Percentiles rank a stretch among this genome's conserved stretches.
Evolutionary conservation across 2,329 filamentous ascomycete species (phyloP).

Genomic region (Ascochyta pisi): DNA sequence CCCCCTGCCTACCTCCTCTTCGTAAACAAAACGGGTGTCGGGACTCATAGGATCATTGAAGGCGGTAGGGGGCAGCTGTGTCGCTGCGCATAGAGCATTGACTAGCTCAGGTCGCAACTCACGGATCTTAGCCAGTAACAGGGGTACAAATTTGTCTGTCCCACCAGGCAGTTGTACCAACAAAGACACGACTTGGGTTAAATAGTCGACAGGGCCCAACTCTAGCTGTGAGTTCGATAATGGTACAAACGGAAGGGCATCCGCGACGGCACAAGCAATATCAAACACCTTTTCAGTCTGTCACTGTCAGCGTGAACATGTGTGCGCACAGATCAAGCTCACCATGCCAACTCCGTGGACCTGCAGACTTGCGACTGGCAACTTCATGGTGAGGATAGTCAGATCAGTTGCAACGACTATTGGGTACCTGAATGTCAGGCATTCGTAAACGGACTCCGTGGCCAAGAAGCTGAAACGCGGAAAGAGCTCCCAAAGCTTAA

Average conservation of each 20-base stretch:
- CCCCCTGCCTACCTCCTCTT: constrained; percentile 34
- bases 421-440: constrained; percentile 68
- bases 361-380: constrained; percentile 32
- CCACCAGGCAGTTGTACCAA: constrained; percentile 34
- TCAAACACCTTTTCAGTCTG: constrained; percentile 43
- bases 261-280: constrained; percentile 37
- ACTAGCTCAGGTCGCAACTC: constrained; percentile 33
- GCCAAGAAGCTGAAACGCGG: constrained; percentile 62
- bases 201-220: constrained; percentile 27
- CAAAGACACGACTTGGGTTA: constrained; percentile 26
- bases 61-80: constrained; percentile 16
- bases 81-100: constrained; percentile 22
- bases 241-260: constrained; percentile 37
- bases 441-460: constrained; percentile 56
- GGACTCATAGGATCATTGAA: constrained; percentile 32
- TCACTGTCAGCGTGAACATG: constrained; percentile 5
- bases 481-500: constrained; percentile 67
- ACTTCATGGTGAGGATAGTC: constrained; percentile 49
- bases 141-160: constrained; percentile 32
- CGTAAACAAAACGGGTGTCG: constrained; percentile 30
- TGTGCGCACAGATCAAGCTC: background rate
- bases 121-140: constrained; percentile 36
- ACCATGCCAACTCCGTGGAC: constrained; percentile 42
- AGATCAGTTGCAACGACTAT: constrained; percentile 69
- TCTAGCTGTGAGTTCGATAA: constrained; percentile 20